Evolutionary conservation across 306 rosid genomes (phyloP).

Genomic region (Ormosia emarginata): DNA sequence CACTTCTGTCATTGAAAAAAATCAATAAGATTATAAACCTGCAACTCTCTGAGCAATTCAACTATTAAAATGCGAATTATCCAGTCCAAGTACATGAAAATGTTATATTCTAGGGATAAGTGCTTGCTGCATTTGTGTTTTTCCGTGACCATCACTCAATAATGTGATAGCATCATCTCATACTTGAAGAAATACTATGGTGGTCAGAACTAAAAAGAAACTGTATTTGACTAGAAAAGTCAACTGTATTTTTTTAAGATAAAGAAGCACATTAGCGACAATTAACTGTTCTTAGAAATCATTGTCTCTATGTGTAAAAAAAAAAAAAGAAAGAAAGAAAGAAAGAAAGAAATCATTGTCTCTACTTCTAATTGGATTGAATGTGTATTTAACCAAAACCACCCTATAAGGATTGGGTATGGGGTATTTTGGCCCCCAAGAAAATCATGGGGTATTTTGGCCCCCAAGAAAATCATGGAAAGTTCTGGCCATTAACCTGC

Average conservation of each 20-base stretch:
- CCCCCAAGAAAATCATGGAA: not conserved
- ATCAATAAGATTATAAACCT: not conserved
- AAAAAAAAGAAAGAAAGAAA: too few species aligned
- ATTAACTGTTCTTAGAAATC: not conserved
- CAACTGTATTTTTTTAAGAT: not conserved
- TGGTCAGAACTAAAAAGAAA: not conserved
- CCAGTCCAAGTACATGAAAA: not conserved
- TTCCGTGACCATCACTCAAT: not conserved
- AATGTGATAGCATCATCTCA: not conserved
- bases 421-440: not conserved
- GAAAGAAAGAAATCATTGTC: not conserved
- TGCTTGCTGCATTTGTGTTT: not conserved
- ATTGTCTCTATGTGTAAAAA: not conserved
- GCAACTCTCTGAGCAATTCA: not conserved
- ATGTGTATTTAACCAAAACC: not conserved
- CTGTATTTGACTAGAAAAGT: not conserved
- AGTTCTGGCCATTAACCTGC: not conserved
- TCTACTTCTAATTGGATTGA: not conserved
- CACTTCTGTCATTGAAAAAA: not conserved
- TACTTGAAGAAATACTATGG: not conserved
- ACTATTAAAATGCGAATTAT: constrained; percentile 8
- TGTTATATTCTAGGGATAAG: not conserved
- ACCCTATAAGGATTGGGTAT: not conserved
- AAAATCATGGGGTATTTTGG: not conserved
- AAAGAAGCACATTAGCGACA: not conserved